These are phyloP conservation scores for Eragrostis tef DNA, from an alignment of 202 grass and related monocot genomes.

Conservation along the genomic window DNA sequence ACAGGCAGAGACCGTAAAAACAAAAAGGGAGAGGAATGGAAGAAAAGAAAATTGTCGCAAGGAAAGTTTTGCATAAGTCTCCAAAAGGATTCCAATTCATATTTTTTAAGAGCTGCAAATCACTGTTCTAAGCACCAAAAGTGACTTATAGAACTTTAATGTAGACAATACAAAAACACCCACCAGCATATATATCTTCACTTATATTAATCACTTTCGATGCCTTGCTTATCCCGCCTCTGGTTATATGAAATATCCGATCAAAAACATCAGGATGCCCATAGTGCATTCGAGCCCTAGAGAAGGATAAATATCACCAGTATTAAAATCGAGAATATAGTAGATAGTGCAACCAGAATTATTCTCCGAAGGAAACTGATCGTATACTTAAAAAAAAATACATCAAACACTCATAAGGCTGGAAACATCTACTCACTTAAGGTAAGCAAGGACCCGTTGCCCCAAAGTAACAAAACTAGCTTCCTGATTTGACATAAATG, in stretches of 20 bases:
- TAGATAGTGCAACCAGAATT: not conserved
- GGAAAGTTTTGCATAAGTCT: not conserved
- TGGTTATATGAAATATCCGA: constrained; percentile 98
- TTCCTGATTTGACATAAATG: constrained; percentile 99
- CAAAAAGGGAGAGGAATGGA: no score
- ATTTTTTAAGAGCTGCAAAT: not conserved
- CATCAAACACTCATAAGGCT: constrained; percentile 9
- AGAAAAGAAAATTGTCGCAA: no score
- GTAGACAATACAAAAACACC: constrained; percentile 49
- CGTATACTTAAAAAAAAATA: not conserved
- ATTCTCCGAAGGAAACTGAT: not conserved
- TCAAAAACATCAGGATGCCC: constrained; percentile 99
- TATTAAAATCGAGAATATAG: not conserved
- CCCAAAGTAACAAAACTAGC: constrained; percentile 98
- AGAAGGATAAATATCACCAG: constrained; percentile 39
- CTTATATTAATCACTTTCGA: constrained; percentile 98
- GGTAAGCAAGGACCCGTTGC: constrained; percentile 88
- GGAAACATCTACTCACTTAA: constrained; percentile 77
- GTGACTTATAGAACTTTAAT: constrained; percentile 3
- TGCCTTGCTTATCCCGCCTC: constrained; percentile 96
- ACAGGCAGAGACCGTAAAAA: no score
- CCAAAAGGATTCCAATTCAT: not conserved
- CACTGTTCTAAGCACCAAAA: constrained; percentile 5
- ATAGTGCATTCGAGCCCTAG: constrained; percentile 97
- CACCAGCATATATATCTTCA: constrained; percentile 98